Conservation (phyloP, 208 protist species). For the Herpetomonas tarakana region DNA sequence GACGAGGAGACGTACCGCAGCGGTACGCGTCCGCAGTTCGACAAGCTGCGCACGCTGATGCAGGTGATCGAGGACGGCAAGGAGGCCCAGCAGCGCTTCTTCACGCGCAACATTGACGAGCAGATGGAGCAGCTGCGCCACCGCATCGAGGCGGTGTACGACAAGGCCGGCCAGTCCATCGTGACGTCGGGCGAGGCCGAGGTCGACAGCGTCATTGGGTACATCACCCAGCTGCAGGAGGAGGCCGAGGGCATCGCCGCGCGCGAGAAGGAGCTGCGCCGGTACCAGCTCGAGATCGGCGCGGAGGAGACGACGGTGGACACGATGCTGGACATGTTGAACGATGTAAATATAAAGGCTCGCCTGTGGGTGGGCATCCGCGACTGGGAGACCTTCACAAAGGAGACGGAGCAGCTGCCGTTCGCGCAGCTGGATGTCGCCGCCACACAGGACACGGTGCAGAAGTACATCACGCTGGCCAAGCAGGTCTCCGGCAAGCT, state of each 20-base stretch:
- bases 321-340: constrained; percentile 89
- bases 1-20: constrained; percentile 91
- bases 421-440: constrained; percentile 80
- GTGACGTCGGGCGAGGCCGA: constrained; percentile 82
- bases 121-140: constrained; percentile 90
- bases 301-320: constrained; percentile 89
- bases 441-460: constrained; percentile 71
- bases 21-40: constrained; percentile 90
- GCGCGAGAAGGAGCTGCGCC: constrained; percentile 83
- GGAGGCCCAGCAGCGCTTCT: constrained; percentile 88
- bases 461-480: constrained; percentile 83
- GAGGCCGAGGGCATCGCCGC: constrained; percentile 80
- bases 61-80: constrained; percentile 85
- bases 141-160: constrained; percentile 84
- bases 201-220: constrained; percentile 77
- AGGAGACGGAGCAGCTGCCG: constrained; percentile 46
- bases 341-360: constrained; percentile 90
- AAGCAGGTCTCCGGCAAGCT: constrained; percentile 91
- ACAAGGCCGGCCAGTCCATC: constrained; percentile 84
- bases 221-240: constrained; percentile 74
- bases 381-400: constrained; percentile 83
- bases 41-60: constrained; percentile 90
- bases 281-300: constrained; percentile 88
- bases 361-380: constrained; percentile 81
- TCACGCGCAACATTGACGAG: constrained; percentile 91